phyloP scores from a whole-genome alignment of 345 rosid genomes.

The Adansonia digitata region DNA sequence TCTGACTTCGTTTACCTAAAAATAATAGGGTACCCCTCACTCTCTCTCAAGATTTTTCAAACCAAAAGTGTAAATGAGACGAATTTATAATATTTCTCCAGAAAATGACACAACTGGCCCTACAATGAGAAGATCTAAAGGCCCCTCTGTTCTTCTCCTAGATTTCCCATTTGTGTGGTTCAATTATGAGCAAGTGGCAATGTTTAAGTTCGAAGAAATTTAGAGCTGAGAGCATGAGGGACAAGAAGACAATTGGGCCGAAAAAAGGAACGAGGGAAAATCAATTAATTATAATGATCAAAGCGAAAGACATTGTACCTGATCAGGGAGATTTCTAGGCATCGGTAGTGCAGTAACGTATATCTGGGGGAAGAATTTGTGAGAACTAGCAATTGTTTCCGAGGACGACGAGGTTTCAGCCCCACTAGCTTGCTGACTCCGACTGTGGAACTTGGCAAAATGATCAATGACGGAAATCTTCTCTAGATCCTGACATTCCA shows the following conservation, averaged over 20 bases:
- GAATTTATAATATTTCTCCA: not conserved
- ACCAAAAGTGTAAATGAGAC: not conserved
- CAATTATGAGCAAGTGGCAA: too few species aligned
- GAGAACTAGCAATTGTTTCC: conserved; percentile 34
- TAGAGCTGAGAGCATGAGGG: not conserved
- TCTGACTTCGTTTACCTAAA: not conserved
- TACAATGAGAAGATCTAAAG: not conserved
- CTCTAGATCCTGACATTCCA: conserved; percentile 84
- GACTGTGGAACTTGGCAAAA: conserved; percentile 81
- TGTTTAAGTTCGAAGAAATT: too few species aligned
- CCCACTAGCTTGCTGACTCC: conserved; percentile 50
- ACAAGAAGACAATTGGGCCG: not conserved
- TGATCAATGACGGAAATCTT: conserved; percentile 80
- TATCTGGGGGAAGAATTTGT: conserved; percentile 60
- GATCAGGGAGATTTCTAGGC: conserved; percentile 83
- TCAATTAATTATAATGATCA: not conserved
- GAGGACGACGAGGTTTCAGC: conserved; percentile 44
- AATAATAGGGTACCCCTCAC: not conserved
- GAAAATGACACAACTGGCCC: not conserved
- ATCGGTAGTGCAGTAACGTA: conserved; percentile 80
- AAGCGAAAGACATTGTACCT: conserved; percentile 64
- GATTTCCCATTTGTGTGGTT: too few species aligned
- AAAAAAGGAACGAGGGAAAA: not conserved
- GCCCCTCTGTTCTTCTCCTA: too few species aligned
- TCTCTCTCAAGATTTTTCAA: not conserved